Percentiles rank a stretch among this genome's conserved stretches.
Evolutionary conservation across 164 flowering plant genomes (phyloP).

Genomic region (Platanus orientalis): DNA sequence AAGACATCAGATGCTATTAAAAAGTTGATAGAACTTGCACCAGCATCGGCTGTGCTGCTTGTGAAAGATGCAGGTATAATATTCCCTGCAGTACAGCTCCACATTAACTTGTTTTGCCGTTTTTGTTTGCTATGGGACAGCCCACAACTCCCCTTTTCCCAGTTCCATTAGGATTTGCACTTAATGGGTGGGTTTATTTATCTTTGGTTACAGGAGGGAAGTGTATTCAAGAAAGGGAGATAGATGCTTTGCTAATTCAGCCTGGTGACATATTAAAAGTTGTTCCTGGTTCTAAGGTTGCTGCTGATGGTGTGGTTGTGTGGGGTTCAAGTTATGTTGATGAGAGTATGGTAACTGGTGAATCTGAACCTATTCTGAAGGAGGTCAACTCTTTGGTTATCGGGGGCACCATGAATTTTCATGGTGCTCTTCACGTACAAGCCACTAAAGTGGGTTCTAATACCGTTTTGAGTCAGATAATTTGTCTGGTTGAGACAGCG

Average conservation of each 20-base stretch:
- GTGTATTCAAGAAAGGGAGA: conserved; percentile 65
- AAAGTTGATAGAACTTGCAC: conserved; percentile 91
- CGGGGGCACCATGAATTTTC: conserved; percentile 95
- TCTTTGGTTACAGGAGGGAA: conserved; percentile 53
- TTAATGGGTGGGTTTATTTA: conserved; percentile 4
- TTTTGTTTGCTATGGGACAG: neutral
- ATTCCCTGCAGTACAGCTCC: too few relatives aligned
- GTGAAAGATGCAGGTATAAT: conserved; percentile 66
- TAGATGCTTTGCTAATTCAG: conserved; percentile 86
- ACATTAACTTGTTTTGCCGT: neutral
- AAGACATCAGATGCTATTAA: conserved; percentile 98
- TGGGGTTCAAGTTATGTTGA: conserved; percentile 96
- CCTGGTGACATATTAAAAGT: conserved; percentile 87
- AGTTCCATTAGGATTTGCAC: neutral
- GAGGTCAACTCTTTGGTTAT: conserved; percentile 64
- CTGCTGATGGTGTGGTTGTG: conserved; percentile 82
- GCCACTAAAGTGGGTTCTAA: conserved; percentile 94
- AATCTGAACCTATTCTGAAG: conserved; percentile 72
- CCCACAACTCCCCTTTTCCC: neutral
- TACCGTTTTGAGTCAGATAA: conserved; percentile 90
- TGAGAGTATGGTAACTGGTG: conserved; percentile 99
- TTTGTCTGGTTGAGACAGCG: conserved; percentile 91
- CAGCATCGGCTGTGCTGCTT: conserved; percentile 79
- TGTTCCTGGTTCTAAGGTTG: conserved; percentile 90
- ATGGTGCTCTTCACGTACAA: conserved; percentile 79